Evolutionary conservation across 2,329 filamentous ascomycete species (phyloP), one percentile per base, ranked within the genome.

Genomic region (Aspergillus sp.): DNA sequence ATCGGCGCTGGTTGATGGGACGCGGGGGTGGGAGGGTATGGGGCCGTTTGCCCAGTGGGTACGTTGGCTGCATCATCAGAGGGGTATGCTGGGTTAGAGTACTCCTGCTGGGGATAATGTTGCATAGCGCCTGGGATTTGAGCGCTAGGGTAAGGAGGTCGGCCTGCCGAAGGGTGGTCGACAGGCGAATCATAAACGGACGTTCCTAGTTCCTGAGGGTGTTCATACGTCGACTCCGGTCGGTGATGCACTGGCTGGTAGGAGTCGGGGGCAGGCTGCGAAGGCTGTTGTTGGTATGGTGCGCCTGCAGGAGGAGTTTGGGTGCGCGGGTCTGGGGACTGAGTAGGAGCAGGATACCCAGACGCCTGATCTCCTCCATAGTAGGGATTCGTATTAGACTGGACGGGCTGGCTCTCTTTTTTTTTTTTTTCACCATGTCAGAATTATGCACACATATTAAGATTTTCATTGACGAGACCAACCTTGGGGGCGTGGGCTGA

Each of bases 161-260:
- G 67, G 39, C 62, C 60, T 55, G 64, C 55, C 31, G 65, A 29
- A 29, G 26, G 53, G 31, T 66, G 53, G 18, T 78, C 85, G 45
- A 90, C 82, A 47, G 90, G 90, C 3, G 89, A 90, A 73, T 92
- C 89, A 69, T 92, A 93, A 10, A 85, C 86, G 1, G 89, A 90
- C 0, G 90, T 92, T 26, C 90, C 88, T 51, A 94, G 80, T 76
- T 94, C 90, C 75, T 93, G 90, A 0, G 90, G 87, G 63, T 86
- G 85, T 29, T 87, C 87, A 67, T 89, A 90, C 11, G 85, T 89
- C 73, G 86, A 89, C 69, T 87, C 84, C 3, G 87, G 87, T 16
- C 84, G 85, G 58, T 85, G 85, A 58, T 78, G 74, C 24, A 72
- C 65, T 50, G 75, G 61, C 55, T 70, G 73, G 75, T 81, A 73